Base-by-base conservation (phyloP, 2,329 filamentous ascomycete genomes). In the Dactylellina haptotyla region DNA sequence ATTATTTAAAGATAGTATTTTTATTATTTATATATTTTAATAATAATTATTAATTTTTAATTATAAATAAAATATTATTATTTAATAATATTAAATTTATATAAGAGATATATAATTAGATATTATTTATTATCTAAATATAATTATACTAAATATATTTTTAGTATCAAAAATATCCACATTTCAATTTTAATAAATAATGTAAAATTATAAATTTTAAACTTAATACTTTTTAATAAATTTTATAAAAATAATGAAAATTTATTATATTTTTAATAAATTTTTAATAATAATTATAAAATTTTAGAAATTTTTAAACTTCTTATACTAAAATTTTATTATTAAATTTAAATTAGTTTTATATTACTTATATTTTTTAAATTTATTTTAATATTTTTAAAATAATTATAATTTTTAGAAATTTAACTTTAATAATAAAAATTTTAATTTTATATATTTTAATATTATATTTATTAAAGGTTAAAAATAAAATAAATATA, bases 61-160 rank as follows among this genome's bases (percentile, higher is more conserved):
- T 48, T 61, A 61, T 61, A 37, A 26, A 61, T 61, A 25, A 61
- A 14, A 61, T 61, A 50, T 48, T 34, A 16, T 37, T 16, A 20
- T 20, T 37, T 3, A 4, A 25, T 50, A 23, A 50, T 43, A 25
- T 61, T 28, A 43, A 57, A 41, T 57, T 57, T 57, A 12, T 57
- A 26, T 9, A 46, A 59, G n/a, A 45, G 25, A 46, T 59, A 59
- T 18, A 28, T 30, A 58, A 58, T 45, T 12, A 58, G 30, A 43
- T 43, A 28, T 43, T 58, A 58, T 58, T 58, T 43, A 26, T 58
- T 58, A 28, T 58, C 45, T 12, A 43, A 43, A 56, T 56, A 23
- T 28, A 43, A 45, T 58, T 58, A 51, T 4, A 51, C 14, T 57
- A 57, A 57, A 43, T 57, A 57, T 25, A 26, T 28, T 41, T 57